phyloP scores from a whole-genome alignment of 768 basidiomycete genomes.

The Kwoniella sp. region DNA sequence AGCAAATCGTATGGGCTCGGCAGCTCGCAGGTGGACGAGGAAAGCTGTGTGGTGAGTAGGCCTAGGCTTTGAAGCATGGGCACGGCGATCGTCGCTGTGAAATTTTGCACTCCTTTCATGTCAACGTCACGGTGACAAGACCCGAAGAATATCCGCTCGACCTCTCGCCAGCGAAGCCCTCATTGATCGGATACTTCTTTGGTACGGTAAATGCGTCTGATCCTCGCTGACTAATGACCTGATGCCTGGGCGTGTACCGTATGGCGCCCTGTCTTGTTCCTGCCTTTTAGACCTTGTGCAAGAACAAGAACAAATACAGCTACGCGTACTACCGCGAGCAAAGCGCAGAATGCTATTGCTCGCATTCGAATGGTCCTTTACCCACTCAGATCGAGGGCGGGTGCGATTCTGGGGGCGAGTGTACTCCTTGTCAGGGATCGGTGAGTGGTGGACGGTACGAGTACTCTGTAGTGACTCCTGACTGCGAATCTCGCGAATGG shows the following conservation, averaged over 20 bases:
- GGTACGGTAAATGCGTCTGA: too few relatives aligned
- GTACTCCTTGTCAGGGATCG: conserved; percentile 10
- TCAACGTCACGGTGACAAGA: too few relatives aligned
- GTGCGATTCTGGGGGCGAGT: conserved; percentile 5
- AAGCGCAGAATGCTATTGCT: conserved; percentile 1
- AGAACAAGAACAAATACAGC: conserved; percentile 8
- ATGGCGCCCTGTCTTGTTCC: background rate
- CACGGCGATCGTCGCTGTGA: background rate
- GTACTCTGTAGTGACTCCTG: too few relatives aligned
- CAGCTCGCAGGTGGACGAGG: background rate
- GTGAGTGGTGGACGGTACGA: background rate
- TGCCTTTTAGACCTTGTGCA: conserved; percentile 5
- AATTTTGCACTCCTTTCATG: too few relatives aligned
- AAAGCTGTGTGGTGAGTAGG: conserved; percentile 10
- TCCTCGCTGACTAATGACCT: too few relatives aligned
- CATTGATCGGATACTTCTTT: too few relatives aligned
- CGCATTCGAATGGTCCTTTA: background rate
- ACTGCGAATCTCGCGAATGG: too few relatives aligned
- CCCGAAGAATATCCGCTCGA: too few relatives aligned
- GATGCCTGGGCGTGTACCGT: background rate
- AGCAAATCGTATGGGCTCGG: background rate
- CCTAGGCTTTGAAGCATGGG: too few relatives aligned
- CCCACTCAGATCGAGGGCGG: conserved; percentile 3
- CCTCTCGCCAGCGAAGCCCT: too few relatives aligned
- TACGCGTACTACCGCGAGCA: conserved; percentile 5